Evolutionary conservation across 2,329 filamentous ascomycete species (phyloP).

Genomic region (Cryphonectria japonica): DNA sequence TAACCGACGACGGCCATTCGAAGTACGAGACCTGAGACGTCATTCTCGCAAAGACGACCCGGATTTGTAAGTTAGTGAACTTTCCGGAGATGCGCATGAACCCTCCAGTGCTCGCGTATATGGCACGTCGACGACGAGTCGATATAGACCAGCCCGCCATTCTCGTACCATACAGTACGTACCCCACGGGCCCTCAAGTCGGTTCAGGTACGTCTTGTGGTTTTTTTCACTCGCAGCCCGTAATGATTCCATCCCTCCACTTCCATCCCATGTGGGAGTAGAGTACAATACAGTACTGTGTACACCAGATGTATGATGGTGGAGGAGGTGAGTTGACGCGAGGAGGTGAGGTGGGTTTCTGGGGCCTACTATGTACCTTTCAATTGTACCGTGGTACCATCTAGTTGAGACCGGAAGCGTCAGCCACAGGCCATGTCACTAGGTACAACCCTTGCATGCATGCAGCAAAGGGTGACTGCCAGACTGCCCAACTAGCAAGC

Average conservation of each 20-base stretch:
- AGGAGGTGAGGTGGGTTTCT: background rate
- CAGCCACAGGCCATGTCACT: constrained; percentile 4
- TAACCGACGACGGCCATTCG: background rate
- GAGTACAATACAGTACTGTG: background rate
- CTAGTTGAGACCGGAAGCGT: constrained; percentile 7
- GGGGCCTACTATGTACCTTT: background rate
- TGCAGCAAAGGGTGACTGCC: constrained; percentile 19
- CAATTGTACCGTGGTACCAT: background rate
- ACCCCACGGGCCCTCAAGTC: background rate
- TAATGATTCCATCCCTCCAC: background rate
- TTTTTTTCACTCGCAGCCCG: background rate
- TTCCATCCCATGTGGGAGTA: background rate
- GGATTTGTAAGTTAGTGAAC: constrained; percentile 8
- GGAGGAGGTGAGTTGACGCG: background rate
- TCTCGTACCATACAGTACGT: constrained; percentile 8
- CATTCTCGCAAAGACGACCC: constrained; percentile 6
- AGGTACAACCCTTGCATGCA: constrained; percentile 11
- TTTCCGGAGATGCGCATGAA: constrained; percentile 6
- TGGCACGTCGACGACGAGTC: constrained; percentile 9
- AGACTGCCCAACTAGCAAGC: constrained; percentile 22
- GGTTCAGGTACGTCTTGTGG: constrained; percentile 2
- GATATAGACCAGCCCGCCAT: constrained; percentile 4
- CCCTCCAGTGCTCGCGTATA: background rate
- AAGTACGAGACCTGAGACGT: constrained; percentile 12
- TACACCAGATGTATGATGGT: background rate